These are phyloP conservation scores for Ploettnerulaceae sp. DNA, from an alignment of 2,329 filamentous ascomycete genomes.

Conservation along the genomic window DNA sequence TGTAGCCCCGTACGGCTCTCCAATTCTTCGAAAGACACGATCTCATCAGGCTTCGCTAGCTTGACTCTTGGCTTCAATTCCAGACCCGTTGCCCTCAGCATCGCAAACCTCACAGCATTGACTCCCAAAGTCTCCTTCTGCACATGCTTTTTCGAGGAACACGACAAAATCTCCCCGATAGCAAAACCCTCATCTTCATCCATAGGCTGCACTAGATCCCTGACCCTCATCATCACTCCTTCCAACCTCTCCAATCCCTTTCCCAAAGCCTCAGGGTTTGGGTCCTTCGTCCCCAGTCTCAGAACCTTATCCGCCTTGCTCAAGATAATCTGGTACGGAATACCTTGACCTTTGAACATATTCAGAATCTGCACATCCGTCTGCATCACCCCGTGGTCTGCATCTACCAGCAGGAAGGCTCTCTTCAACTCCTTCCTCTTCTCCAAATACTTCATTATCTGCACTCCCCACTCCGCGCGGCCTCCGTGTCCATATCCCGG, in stretches of 20 bases:
- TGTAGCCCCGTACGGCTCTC: no score
- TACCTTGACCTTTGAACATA: constrained; percentile 49
- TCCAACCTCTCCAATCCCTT: constrained; percentile 36
- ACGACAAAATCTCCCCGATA: constrained; percentile 56
- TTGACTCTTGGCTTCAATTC: constrained; percentile 40
- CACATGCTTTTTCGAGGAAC: constrained; percentile 47
- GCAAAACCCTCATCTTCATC: constrained; percentile 38
- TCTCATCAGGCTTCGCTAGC: constrained; percentile 31
- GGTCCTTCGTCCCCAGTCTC: constrained; percentile 30
- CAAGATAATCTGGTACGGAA: constrained; percentile 62
- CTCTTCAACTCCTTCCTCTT: constrained; percentile 53
- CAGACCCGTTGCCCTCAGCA: constrained; percentile 57
- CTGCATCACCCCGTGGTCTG: constrained; percentile 57
- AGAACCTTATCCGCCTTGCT: constrained; percentile 60
- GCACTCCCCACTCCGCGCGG: constrained; percentile 55
- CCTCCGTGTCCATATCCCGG: constrained; percentile 65
- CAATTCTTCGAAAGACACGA: constrained; percentile 29
- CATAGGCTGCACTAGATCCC: constrained; percentile 39
- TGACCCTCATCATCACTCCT: constrained; percentile 37
- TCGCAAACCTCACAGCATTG: constrained; percentile 57
- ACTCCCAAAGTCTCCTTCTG: constrained; percentile 49
- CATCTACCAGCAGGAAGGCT: constrained; percentile 61
- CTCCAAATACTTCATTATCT: constrained; percentile 63
- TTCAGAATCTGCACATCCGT: constrained; percentile 53
- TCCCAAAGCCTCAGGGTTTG: constrained; percentile 33